Evolutionary conservation across 2,329 filamentous ascomycete species (phyloP).

Genomic region (Teratosphaeria zuluensis): DNA sequence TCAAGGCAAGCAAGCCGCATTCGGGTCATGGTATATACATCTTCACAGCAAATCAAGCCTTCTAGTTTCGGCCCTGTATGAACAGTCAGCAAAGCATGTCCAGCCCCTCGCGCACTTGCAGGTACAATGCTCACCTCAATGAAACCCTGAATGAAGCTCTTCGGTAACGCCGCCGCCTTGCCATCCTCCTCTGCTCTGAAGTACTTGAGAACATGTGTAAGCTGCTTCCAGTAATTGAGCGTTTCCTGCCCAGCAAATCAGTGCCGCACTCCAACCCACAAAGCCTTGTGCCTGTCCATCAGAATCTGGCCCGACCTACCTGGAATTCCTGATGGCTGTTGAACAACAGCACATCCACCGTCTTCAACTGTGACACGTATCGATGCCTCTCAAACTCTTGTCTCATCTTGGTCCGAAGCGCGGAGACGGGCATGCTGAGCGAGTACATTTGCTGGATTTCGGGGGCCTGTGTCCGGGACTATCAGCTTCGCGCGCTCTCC

Average conservation of each 20-base stretch:
- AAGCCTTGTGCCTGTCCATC: background rate
- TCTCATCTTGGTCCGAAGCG: slow-evolving; percentile 83
- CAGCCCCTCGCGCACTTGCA: background rate
- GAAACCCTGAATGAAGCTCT: slow-evolving; percentile 89
- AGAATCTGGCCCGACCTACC: slow-evolving; percentile 42
- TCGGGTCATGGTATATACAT: slow-evolving; percentile 20
- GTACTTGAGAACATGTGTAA: slow-evolving; percentile 91
- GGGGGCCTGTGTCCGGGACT: slow-evolving; percentile 55
- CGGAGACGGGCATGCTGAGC: slow-evolving; percentile 75
- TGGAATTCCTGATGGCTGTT: slow-evolving; percentile 92
- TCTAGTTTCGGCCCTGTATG: slow-evolving; percentile 10
- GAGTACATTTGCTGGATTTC: slow-evolving; percentile 98
- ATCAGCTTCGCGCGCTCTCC: slow-evolving; percentile 4
- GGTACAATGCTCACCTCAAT: slow-evolving; percentile 56
- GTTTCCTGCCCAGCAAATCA: slow-evolving; percentile 58
- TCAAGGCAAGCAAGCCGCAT: background rate
- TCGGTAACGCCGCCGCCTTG: slow-evolving; percentile 60
- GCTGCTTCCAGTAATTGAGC: slow-evolving; percentile 98
- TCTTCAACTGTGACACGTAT: slow-evolving; percentile 79
- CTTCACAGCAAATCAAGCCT: background rate
- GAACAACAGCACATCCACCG: slow-evolving; percentile 81
- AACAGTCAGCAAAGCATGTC: slow-evolving; percentile 5
- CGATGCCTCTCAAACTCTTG: slow-evolving; percentile 95
- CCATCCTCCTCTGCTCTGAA: slow-evolving; percentile 81
- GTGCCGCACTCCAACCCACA: background rate